Evolutionary conservation across 2,329 filamentous ascomycete genomes (phyloP), one percentile per base, ranked within the genome.

Genomic region (Helicocarpus griseus): DNA sequence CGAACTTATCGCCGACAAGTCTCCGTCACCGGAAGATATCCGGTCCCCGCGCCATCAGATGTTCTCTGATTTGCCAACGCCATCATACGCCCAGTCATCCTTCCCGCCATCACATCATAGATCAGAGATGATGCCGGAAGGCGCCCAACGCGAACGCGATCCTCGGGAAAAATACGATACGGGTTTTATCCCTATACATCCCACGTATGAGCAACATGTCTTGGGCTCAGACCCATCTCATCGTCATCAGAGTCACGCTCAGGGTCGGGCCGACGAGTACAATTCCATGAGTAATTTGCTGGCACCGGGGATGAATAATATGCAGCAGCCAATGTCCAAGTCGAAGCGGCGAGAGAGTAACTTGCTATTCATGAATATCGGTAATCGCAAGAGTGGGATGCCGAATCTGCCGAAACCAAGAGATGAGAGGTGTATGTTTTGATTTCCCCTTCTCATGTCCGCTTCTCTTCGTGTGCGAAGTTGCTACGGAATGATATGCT

Each of bases 11-110:
- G 68, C 73, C 11, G 59, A 64, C 24, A 53, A 36, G 24, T 60
- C 68, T 22, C 59, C 77, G 6, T 69, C 69, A 0, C 70, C 80
- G 11, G 79, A 82, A 50, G 79, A 81, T 55, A 76, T 83, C 46
- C 78, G 81, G 40, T 83, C 80, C 40, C 81, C 83, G 19, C 76
- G 80, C 22, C 77, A 77, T 54, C 82, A 85, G 61, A 81, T 82
- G 72, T 84, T 84, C 63, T 77, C 79, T 2, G 80, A 85, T 56
- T 68, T 83, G n/a, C 79, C 82, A 5, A 84, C 81, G 0, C 81
- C 81, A 29, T 76, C 75, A 2, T 83, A 83, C 61, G 77, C 79
- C 52, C 79, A 82, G 57, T 76, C 74, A 8, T 72, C 72, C 8
- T 79, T 81, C 62, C 63, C 61, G 33, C 21, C 9, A n/a, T n/a